Base-by-base conservation (phyloP, 2,329 filamentous ascomycete species). In the Aspergillus candidus region DNA sequence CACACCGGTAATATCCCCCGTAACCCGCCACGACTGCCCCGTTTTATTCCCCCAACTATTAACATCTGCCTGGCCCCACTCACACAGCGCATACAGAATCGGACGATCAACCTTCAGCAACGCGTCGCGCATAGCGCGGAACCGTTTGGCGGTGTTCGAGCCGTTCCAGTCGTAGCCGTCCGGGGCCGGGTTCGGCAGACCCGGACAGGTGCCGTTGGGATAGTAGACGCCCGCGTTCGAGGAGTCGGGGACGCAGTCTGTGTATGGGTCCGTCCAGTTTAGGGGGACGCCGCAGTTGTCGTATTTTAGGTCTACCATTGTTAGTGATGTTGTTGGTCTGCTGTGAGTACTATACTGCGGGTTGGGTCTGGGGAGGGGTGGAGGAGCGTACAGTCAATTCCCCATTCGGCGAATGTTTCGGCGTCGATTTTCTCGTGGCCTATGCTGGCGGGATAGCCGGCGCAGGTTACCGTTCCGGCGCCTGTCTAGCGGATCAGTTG, bases 341-440 rank as follows among this genome's bases (percentile, higher is more conserved):
- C 12, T 39, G 17, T 11, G 13, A 33, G 35, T 27, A 12, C 5
- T 31, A 13, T 3, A 15, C 11, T 11, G n/a, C 4, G 27, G 15
- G 3, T 8, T 13, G 14, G 22, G 15, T n/a, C 2, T 10, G 27
- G 11, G 5, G 22, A 22, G 13, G 3, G 10, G 35, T 15, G 32
- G 13, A 4, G 32, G 13, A 4, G 40, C 51, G 13, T 54, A 65
- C 61, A 81, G 54, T 80, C 78, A 43, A 82, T 70, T 3, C 74
- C 77, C 78, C 78, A 82, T 13, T 70, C 66, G 1, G 76, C 74
- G 55, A 77, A 82, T 0, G 76, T 74, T 34, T 72, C 60, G 1
- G 79, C 80, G 58, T 84, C 81, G 12, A 77, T 60, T 2, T 69
- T 60, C 52, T 84, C 80, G 51, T 75, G 72, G 1, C 75, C 79